Conservation (phyloP, 306 rosid genomes). For the Cyclanthera cordifolia region DNA sequence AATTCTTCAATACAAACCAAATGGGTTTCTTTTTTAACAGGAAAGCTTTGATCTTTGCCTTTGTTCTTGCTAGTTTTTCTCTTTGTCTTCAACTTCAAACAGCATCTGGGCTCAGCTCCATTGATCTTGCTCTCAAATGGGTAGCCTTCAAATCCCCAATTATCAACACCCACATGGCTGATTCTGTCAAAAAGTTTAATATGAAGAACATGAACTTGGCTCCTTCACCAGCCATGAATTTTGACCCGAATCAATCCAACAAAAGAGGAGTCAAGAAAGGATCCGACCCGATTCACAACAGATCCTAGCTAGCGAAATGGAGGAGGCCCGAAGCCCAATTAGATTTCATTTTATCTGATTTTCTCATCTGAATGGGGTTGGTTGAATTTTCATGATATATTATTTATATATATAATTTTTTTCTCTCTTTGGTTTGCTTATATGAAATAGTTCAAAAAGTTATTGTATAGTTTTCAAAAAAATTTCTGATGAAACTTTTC, state of each 20-base stretch:
- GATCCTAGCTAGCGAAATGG: background rate
- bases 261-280: conserved; percentile 16
- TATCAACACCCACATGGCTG: background rate
- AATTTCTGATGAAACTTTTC: background rate
- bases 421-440: background rate
- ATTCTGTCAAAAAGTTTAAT: background rate
- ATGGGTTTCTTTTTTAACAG: background rate
- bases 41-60: background rate
- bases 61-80: background rate
- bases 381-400: background rate
- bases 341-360: background rate
- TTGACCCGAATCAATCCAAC: conserved; percentile 13
- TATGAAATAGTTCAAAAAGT: background rate
- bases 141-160: background rate
- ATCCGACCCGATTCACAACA: conserved; percentile 19
- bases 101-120: background rate
- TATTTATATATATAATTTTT: background rate
- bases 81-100: background rate
- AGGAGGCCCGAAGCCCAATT: background rate
- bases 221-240: conserved; percentile 5
- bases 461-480: conserved; percentile 3
- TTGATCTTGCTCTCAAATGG: conserved; percentile 15
- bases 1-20: background rate
- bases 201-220: conserved; percentile 8
- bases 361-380: background rate